Evolutionary conservation across 148 eudicot genomes (phyloP), one percentile per base, ranked within the genome.

Genomic region (Pouteria glomerata): DNA sequence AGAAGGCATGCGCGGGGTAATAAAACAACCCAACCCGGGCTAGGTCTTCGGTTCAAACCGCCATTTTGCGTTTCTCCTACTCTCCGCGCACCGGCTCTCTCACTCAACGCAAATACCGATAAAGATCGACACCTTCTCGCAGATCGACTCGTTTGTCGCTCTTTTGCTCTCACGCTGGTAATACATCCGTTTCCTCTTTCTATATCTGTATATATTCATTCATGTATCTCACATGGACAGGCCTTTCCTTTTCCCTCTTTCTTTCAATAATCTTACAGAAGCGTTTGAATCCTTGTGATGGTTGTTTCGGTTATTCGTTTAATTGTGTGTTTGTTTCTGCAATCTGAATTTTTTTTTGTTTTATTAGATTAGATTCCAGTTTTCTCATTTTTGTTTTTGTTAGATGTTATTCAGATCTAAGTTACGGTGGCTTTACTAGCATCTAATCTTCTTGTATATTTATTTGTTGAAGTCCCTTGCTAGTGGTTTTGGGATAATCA

Each of bases 141-240:
- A 62, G 66, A 62, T 62, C 66, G 66, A 34, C 66, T 62, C 44
- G 0, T 34, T 61, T 6, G 27, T n/a, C 59, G 23, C 29, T 56
- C 35, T 29, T 19, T 57, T 16, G 26, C 33, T 12, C 33, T 37
- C 18, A 15, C 15, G 35, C 30, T 39, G 63, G 31, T 31, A 58
- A 37, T 58, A 14, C 35, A 2, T 2, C n/a, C 6, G 6, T 8
- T 61, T 26, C 35, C 65, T 60, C 24, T 60, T 14, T 60, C 26
- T 34, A 11, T 59, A 8, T 23, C 5, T 60, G 19, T 34, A 4
- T 15, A 30, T 31, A 15, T 35, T 15, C 26, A 8, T 34, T 11
- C 31, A 31, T 59, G 8, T 15, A 30, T 7, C n/a, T n/a, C n/a
- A 31, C 8, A 16, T 31, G 31, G 2, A 30, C 39, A 23, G 41